phyloP scores from a whole-genome alignment of 2,329 filamentous ascomycete species.

The Pseudogymnoascus sp. region DNA sequence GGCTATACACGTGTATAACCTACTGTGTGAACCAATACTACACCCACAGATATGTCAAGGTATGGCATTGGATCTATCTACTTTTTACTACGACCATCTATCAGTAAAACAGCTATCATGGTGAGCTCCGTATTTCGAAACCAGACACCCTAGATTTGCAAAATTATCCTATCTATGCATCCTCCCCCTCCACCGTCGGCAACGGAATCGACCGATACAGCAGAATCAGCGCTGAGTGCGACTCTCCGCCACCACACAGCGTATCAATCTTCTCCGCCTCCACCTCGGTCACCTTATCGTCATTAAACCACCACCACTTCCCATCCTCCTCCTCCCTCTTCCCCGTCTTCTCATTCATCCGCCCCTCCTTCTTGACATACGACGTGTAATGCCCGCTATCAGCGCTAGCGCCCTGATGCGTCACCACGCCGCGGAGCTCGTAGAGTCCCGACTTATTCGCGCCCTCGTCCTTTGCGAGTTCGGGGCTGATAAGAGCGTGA shows the following conservation, averaged over 20 bases:
- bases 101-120: background rate
- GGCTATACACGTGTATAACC: background rate
- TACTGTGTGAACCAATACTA: background rate
- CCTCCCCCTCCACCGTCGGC: slow-evolving; percentile 44
- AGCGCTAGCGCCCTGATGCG: slow-evolving; percentile 91
- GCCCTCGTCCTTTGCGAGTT: slow-evolving; percentile 67
- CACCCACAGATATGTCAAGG: background rate
- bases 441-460: slow-evolving; percentile 93
- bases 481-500: slow-evolving; percentile 64
- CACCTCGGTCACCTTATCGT: slow-evolving; percentile 93
- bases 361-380: slow-evolving; percentile 86
- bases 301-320: slow-evolving; percentile 99
- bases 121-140: background rate
- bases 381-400: slow-evolving; percentile 98
- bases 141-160: background rate
- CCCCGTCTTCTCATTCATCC: slow-evolving; percentile 64
- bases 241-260: slow-evolving; percentile 81
- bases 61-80: slow-evolving; percentile 2
- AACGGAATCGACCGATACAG: slow-evolving; percentile 69
- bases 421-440: slow-evolving; percentile 87
- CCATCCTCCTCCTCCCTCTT: slow-evolving; percentile 76
- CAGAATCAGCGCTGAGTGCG: slow-evolving; percentile 72
- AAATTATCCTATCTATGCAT: slow-evolving; percentile 12
- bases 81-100: background rate
- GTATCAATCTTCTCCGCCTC: slow-evolving; percentile 83